Evolutionary conservation across 768 basidiomycete genomes (phyloP), one percentile per base, ranked within the genome.

Genomic region (Nevesoporus exiguus): DNA sequence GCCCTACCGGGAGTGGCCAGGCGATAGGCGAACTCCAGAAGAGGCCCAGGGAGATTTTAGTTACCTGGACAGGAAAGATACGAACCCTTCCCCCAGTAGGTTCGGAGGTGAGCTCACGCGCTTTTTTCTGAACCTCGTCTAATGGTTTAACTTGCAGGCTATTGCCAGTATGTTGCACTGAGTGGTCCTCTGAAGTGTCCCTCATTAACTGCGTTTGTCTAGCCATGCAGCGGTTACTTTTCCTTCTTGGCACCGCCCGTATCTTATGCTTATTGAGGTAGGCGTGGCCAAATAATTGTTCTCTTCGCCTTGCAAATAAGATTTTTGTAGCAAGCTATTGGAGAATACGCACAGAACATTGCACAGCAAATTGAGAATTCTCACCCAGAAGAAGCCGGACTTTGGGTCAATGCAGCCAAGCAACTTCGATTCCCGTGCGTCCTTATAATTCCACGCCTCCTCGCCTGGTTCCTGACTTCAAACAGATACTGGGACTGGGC

Each of bases 401-500:
- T 34, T 22, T 68, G 61, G 66, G 49, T 59, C 29, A 14, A 40
- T 4, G 54, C 58, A 22, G 66, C 68, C 13, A 58, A 62, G 30
- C 48, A 66, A 34, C 49, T 68, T 29, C 59, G 67, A 6, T 70
- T 67, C 44, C 69, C 69, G 66, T 63, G n/a, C 15, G 67, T 56
- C 33, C 43, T n/a, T 7, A 7, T 19, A n/a, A 29, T n/a, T 39
- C 37, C 5, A 19, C n/a, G 15, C 22, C 19, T 34, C n/a, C 21
- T 19, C 11, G 34, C 39, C 2, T 8, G 9, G 11, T 45, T 43
- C 14, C 34, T 54, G 40, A 56, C 39, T 29, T 19, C 42, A 5
- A 21, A 14, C 43, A 69, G 64, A 31, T 68, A 62, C 47, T 69
- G 68, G 66, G 65, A 69, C 49, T 69, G 68, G 66, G 67, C 60